These are phyloP conservation scores for Populus nigra DNA, from an alignment of 345 rosid genomes.

Conservation along the genomic window DNA sequence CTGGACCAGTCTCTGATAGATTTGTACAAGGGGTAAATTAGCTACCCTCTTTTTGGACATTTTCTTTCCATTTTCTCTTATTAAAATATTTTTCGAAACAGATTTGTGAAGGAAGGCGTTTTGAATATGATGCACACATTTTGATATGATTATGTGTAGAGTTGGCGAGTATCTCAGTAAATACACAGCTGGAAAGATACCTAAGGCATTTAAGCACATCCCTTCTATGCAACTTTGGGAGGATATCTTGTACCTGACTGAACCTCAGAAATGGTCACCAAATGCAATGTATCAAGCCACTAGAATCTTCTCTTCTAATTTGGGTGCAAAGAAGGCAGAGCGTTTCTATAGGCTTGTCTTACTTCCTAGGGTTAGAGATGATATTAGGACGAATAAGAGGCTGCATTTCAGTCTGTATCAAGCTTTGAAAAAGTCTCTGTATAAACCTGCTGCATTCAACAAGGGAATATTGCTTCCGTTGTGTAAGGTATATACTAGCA, in stretches of 20 bases:
- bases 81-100: background rate
- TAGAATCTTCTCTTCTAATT: conserved; percentile 75
- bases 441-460: conserved; percentile 91
- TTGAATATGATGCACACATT: background rate
- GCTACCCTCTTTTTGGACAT: background rate
- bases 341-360: conserved; percentile 71
- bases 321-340: conserved; percentile 63
- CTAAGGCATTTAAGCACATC: conserved; percentile 76
- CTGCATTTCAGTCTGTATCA: conserved; percentile 87
- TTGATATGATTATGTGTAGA: conserved; percentile 36
- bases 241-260: conserved; percentile 77
- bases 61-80: background rate
- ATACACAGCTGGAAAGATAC: conserved; percentile 84
- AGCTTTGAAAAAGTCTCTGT: conserved; percentile 70
- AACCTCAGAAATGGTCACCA: conserved; percentile 97
- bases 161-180: conserved; percentile 71
- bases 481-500: conserved; percentile 60
- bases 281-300: conserved; percentile 90
- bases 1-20: conserved; percentile 62
- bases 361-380: conserved; percentile 92
- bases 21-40: conserved; percentile 64
- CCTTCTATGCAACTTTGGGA: conserved; percentile 79
- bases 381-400: conserved; percentile 70
- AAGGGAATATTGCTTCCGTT: conserved; percentile 86
- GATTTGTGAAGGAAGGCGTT: background rate